Evolutionary conservation across 202 grass and related monocot species (phyloP).

Genomic region (Dendrocalamus latiflorus): DNA sequence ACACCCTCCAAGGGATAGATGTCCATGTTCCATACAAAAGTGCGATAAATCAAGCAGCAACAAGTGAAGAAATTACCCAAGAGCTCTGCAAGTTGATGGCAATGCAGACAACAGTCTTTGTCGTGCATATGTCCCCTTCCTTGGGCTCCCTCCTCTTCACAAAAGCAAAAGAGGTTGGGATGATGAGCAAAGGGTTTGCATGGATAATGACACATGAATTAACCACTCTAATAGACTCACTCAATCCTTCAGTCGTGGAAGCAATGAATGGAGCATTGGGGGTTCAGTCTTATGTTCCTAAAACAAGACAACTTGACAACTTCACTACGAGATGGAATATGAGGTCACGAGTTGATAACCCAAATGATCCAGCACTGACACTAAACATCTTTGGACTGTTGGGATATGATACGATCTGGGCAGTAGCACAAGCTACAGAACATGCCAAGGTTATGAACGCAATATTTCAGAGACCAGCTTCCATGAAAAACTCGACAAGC

Average conservation of each 20-base stretch:
- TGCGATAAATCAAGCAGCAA: constrained; percentile 26
- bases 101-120: constrained; percentile 49
- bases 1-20: constrained; percentile 36
- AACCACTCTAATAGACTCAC: constrained; percentile 12
- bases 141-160: constrained; percentile 28
- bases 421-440: constrained; percentile 40
- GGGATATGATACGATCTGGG: constrained; percentile 49
- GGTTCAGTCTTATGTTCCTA: constrained; percentile 27
- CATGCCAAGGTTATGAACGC: neutral
- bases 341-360: constrained; percentile 38
- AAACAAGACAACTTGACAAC: constrained; percentile 26
- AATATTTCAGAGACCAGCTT: neutral
- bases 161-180: constrained; percentile 36
- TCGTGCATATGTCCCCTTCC: constrained; percentile 36
- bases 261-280: constrained; percentile 53
- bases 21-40: constrained; percentile 26
- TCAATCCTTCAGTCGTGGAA: constrained; percentile 10
- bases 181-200: constrained; percentile 36
- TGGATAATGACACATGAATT: constrained; percentile 48
- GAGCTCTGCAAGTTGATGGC: constrained; percentile 50
- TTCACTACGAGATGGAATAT: constrained; percentile 53
- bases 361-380: constrained; percentile 1
- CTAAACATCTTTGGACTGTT: constrained; percentile 20
- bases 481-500: neutral
- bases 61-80: constrained; percentile 23